Base-by-base conservation (phyloP, 495 filamentous ascomycete species). In the Bathelium albidoporum region DNA sequence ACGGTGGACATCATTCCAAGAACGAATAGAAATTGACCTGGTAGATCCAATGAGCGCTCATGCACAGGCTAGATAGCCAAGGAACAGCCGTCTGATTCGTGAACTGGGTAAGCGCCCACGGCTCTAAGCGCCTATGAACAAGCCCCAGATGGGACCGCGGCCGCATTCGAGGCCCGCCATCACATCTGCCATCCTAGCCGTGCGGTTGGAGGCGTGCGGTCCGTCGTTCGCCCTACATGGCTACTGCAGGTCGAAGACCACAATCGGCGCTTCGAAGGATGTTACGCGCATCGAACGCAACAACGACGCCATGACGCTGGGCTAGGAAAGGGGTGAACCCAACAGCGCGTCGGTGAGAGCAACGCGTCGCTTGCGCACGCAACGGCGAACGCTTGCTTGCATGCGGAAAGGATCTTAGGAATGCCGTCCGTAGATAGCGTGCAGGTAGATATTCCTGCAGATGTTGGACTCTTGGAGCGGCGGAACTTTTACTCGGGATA, bases 141-240 rank as follows among this genome's bases (percentile, higher is more conserved):
- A 55, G 24, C 49, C 49, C 20, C 3, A 26, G 24, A 29, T 10
- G 22, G 16, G 29, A 5, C 22, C 11, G 24, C 49, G 49, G 49
- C 49, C 49, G 24, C 49, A 3, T 55, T 55, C 24, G 49, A 55
- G 49, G 24, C 49, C 49, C 9, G 5, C 10, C 24, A 29, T 55
- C 49, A 55, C 49, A 20, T 55, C 24, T 20, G 29, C 34, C 24
- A 55, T 29, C 49, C 49, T 20, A 29, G 49, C 20, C 5, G 49
- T 55, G 49, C 49, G 22, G 49, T 55, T 55, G 49, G 49, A 55
- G 49, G 49, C 49, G 49, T 55, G 49, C 49, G 49, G 49, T 55
- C 49, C 49, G 49, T 55, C 49, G 49, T 20, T 29, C 12, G 49
- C 22, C 49, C 24, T 29, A 20, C 24, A 29, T 12, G 9, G 24